Evolutionary conservation across 2,329 filamentous ascomycete species (phyloP).

Genomic region (Penicillium sp.): DNA sequence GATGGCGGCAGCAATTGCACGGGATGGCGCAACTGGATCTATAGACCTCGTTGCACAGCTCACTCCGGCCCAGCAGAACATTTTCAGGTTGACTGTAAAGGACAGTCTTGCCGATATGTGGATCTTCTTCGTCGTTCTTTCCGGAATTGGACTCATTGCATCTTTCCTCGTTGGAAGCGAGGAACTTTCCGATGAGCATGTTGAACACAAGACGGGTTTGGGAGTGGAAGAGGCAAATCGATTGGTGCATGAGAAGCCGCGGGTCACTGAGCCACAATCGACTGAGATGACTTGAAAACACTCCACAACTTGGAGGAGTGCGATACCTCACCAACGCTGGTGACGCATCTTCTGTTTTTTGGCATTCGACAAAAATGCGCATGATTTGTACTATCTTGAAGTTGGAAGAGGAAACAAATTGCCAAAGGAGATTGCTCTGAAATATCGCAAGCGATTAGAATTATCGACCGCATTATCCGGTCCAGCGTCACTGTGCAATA

Average conservation of each 20-base stretch:
- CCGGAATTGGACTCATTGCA: neutral
- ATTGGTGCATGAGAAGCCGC: neutral
- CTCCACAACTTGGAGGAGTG: too few species aligned
- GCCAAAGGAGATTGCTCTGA: too few species aligned
- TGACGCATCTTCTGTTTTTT: too few species aligned
- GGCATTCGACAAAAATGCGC: too few species aligned
- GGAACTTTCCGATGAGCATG: neutral
- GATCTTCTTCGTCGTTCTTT: neutral
- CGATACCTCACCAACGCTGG: too few species aligned
- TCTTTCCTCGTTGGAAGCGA: neutral
- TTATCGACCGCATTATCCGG: too few species aligned
- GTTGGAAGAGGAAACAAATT: too few species aligned
- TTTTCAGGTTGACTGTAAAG: neutral
- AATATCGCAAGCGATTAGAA: too few species aligned
- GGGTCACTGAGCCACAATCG: too few species aligned
- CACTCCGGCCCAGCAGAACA: neutral
- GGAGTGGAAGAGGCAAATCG: slow-evolving; percentile 2
- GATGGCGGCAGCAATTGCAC: neutral
- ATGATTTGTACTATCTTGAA: too few species aligned
- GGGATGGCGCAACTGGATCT: neutral
- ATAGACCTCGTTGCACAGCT: neutral
- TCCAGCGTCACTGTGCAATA: too few species aligned
- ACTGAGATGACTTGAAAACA: too few species aligned
- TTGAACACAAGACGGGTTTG: slow-evolving; percentile 2
- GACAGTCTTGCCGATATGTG: neutral